Evolutionary conservation across 495 filamentous ascomycete genomes (phyloP), one percentile per base, ranked within the genome.

Genomic region (Penicillium paxilli): DNA sequence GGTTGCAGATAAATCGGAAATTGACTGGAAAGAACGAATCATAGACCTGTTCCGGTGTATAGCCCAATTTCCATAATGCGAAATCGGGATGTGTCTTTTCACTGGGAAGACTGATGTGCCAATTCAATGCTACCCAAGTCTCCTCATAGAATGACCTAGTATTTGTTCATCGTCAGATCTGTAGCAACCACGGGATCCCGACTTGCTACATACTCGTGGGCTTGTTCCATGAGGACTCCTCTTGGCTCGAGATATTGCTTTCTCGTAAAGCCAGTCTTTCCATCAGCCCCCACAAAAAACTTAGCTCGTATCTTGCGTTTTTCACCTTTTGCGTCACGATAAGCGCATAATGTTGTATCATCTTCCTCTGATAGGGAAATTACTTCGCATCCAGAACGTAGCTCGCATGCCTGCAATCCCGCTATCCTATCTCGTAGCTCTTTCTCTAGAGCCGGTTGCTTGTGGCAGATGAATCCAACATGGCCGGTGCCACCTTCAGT

Each of bases 51-150:
- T 78, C 63, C 5, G 79, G 72, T 1, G 64, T 74, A 42, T 77
- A 77, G 3, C 74, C 77, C 2, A 73, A 47, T 19, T 66, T 51
- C 80, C 79, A 81, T 6, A 80, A 55, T 3, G 74, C 72, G 26
- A 83, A 79, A 0, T 72, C 57, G 0, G 78, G 78, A 52, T 83
- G 80, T 0, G 76, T 74, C 42, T 76, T 59, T 25, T 65, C 65
- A 7, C 68, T 80, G 4, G 80, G 80, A 8, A 73, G 50, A 1
- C 56, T 63, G 12, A 83, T 73, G 24, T 78, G 25, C 67, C 75
- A 71, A 41, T 83, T 83, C 7, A 76, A 55, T 14, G 80, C 77
- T 9, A 82, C 73, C 78, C 79, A 83, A 0, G 68, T 76, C 46
- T 70, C 80, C 32, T 76, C 71, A 50, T 83, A 83, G 4, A 62